Evolutionary conservation across 2,329 filamentous ascomycete species (phyloP).

Genomic region (Graphilbum ipis-grandicollis): DNA sequence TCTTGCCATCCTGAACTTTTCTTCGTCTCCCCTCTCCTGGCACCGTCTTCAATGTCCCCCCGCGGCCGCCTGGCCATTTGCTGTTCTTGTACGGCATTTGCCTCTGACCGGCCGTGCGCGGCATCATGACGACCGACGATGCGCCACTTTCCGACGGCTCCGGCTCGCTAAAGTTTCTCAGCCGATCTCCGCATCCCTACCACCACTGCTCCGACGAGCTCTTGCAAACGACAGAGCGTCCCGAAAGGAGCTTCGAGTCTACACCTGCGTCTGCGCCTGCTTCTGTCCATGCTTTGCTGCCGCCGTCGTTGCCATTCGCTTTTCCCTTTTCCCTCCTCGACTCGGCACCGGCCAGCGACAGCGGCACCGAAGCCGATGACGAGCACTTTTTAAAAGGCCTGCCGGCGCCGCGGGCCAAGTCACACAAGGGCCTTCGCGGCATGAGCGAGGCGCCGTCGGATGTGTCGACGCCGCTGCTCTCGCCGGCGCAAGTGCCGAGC

Average conservation of each 20-base stretch:
- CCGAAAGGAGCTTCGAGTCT: not conserved
- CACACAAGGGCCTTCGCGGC: conserved; percentile 63
- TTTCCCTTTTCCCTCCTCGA: conserved; percentile 13
- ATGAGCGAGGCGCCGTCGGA: conserved; percentile 37
- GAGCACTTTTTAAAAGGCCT: conserved; percentile 76
- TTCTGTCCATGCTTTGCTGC: too few species aligned
- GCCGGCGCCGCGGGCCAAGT: conserved; percentile 56
- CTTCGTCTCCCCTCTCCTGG: too few species aligned
- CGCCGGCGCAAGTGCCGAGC: conserved; percentile 21
- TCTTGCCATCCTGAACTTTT: too few species aligned
- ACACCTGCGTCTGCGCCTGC: not conserved
- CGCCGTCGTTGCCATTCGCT: not conserved
- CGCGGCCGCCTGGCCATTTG: too few species aligned
- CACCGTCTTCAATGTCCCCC: too few species aligned
- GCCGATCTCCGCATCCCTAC: not conserved
- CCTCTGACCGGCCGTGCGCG: too few species aligned
- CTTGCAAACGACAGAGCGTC: not conserved
- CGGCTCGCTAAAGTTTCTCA: not conserved
- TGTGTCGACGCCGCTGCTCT: conserved; percentile 35
- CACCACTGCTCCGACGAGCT: not conserved
- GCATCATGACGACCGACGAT: too few species aligned
- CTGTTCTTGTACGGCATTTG: too few species aligned
- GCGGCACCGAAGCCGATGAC: conserved; percentile 88
- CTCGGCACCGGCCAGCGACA: conserved; percentile 57
- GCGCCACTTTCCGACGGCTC: not conserved